Base-by-base conservation (phyloP, 192 early-diverging fungal genomes). In the Cetraspora pellucida region DNA sequence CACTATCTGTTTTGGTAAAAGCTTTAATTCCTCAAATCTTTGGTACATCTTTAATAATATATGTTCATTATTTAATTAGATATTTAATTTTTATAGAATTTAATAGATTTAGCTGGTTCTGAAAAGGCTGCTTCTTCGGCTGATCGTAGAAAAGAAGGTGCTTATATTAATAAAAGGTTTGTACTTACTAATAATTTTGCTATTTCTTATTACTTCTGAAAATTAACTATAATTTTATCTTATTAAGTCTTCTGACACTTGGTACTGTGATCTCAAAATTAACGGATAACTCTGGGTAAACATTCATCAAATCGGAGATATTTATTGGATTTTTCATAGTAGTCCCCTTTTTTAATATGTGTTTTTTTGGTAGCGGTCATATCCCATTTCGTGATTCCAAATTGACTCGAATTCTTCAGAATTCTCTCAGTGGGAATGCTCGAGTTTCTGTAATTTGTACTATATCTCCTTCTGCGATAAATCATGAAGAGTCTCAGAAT, bases 341-440 rank as follows among this genome's bases (percentile, higher is more conserved):
- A 37, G 3, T 37, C 37, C n/a, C n/a, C n/a, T n/a, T 37, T 37
- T 37, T 37, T 37, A 37, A 37, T 37, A 37, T 37, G 37, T 37
- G 37, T 65, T 58, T 27, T 8, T 46, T 30, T 45, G 58, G 50
- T 69, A 79, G 80, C 25, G 89, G 87, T 1, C 97, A 98, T 82
- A 94, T 99, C 63, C 97, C 97, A 1, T 99, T 93, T 82, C 93
- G 97, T 45, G 97, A 99, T 79, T 98, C 96, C 0, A 98, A 98
- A 75, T 81, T 99, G 54, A 99, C 97, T 2, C 86, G 97, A 25
- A 95, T 99, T 28, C 80, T 99, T 23, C 96, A 98, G 80, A 87
- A 93, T 7, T 96, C 97, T 0, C 85, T 99, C 6, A 92, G 92
- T 9, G 97, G 97, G 47, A 95, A 93, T 77, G 94, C 96, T 0